Evolutionary conservation across 176 grass and related monocot genomes (phyloP), one percentile per base, ranked within the genome.

Genomic region (Zoysia pacifica): DNA sequence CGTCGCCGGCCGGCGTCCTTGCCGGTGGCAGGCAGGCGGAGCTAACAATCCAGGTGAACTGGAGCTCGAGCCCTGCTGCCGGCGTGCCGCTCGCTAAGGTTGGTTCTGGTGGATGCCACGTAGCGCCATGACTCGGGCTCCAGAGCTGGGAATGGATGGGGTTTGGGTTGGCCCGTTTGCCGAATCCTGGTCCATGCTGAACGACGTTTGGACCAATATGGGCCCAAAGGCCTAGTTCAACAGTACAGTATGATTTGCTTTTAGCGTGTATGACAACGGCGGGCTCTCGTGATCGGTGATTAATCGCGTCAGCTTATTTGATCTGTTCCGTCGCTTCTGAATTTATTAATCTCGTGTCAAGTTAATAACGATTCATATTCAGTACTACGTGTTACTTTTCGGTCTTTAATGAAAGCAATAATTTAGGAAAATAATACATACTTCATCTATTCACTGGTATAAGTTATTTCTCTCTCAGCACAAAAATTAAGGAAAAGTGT

Each of bases 221-320:
- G 28, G 28, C 28, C 28, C 28, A 28, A 28, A 28, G 28, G 28
- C 28, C 28, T 28, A 28, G 28, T 28, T 28, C 28, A 28, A 28
- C 28, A 28, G 28, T 28, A 28, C 28, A 28, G 28, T 28, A 28
- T 28, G 28, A 28, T 28, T 28, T 28, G 28, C 28, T 28, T 28
- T 28, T 28, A 28, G 28, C 28, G 28, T 28, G 28, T 28, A 28
- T 28, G 28, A 28, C 86, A 88, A 55, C 76, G 80, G 76, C 76
- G 55, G 76, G 70, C 75, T 67, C 70, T 76, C 11, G 64, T 88
- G 76, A 80, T 70, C 11, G 81, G 76, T 80, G 43, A 79, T 38
- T 28, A 28, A 28, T 28, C 20, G 9, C 63, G 44, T n/a, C n/a
- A 38, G 28, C 10, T 4, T 53, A 13, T 69, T 48, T 61, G 9